These are phyloP conservation scores for Podaxis rugospora DNA, from an alignment of 768 basidiomycete species.

Conservation along the genomic window DNA sequence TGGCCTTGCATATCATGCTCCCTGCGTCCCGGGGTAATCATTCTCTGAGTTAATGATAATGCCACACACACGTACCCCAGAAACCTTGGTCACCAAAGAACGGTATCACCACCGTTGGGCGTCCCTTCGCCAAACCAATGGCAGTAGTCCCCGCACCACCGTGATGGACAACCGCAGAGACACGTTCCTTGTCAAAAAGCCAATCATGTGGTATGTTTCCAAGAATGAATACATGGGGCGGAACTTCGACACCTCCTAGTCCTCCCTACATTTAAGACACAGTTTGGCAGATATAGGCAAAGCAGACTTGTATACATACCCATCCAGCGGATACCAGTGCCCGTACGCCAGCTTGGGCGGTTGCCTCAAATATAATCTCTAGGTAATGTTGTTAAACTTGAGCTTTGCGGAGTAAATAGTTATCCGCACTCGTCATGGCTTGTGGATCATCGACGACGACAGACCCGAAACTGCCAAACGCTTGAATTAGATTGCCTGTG, in stretches of 20 bases:
- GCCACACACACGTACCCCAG: conserved; percentile 34
- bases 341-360: conserved; percentile 47
- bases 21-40: conserved; percentile 29
- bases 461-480: conserved; percentile 46
- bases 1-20: conserved; percentile 57
- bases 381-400: not conserved
- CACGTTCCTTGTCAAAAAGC: conserved; percentile 53
- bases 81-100: conserved; percentile 66
- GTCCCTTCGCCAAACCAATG: conserved; percentile 52
- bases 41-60: conserved; percentile 17
- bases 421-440: conserved; percentile 41
- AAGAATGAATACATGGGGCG: conserved; percentile 54
- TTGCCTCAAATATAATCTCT: conserved; percentile 59
- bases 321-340: conserved; percentile 64
- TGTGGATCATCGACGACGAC: conserved; percentile 54
- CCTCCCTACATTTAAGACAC: conserved; percentile 34
- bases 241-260: conserved; percentile 47
- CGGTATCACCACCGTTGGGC: conserved; percentile 58
- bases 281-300: not conserved
- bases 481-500: not conserved
- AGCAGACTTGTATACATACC: conserved; percentile 25
- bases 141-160: conserved; percentile 69
- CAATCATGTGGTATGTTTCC: conserved; percentile 68
- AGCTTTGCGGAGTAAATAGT: not conserved
- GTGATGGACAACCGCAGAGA: conserved; percentile 58